Conservation (phyloP, 169 alveolate genomes). For the Cryptosporidium tyzzeri region DNA sequence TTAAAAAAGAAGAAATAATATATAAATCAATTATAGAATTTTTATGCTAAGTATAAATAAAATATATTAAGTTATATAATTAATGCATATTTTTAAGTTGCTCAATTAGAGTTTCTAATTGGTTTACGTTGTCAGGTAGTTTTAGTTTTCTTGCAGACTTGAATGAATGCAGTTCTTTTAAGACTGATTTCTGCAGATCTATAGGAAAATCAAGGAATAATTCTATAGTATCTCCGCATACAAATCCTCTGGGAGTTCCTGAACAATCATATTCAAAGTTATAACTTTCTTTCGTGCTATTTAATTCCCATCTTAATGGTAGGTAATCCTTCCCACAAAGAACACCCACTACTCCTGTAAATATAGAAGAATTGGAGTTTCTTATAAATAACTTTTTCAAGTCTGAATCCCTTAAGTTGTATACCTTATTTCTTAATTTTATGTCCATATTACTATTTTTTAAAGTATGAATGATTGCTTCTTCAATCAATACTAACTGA, state of each 20-base stretch:
- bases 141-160: not conserved
- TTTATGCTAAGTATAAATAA: conserved; percentile 1
- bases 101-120: conserved; percentile 40
- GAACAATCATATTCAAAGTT: conserved; percentile 72
- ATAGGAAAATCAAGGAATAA: conserved; percentile 28
- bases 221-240: conserved; percentile 52
- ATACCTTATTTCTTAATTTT: conserved; percentile 7
- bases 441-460: conserved; percentile 3
- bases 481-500: conserved; percentile 50
- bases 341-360: conserved; percentile 32
- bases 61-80: conserved; percentile 10
- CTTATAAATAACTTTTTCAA: conserved; percentile 30
- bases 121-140: conserved; percentile 30
- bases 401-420: not conserved
- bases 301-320: conserved; percentile 57
- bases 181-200: conserved; percentile 34
- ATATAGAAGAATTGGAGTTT: conserved; percentile 18
- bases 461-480: conserved; percentile 50
- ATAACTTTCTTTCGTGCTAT: conserved; percentile 16
- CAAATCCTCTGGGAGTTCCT: conserved; percentile 71
- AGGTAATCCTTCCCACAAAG: conserved; percentile 28
- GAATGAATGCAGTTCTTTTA: conserved; percentile 18
- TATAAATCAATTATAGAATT: conserved; percentile 7
- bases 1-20: not conserved
- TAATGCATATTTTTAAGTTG: conserved; percentile 73